Evolutionary conservation across 2,329 filamentous ascomycete genomes (phyloP).

Genomic region (Xylariales sp.): DNA sequence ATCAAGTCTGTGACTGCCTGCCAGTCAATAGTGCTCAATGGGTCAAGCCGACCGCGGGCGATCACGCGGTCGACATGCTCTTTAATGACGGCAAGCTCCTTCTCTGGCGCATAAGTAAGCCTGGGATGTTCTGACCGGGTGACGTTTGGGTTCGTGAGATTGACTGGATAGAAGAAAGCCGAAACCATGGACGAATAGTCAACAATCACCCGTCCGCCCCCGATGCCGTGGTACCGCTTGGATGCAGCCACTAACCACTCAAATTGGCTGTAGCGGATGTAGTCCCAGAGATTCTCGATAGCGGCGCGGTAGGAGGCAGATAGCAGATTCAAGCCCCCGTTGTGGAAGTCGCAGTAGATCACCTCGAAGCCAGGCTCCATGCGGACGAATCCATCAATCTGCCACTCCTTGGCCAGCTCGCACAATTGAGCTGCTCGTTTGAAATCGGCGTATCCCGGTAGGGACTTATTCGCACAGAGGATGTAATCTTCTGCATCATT

Average conservation of each 20-base stretch:
- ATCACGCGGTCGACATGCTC: slow-evolving; percentile 32
- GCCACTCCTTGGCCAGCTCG: slow-evolving; percentile 44
- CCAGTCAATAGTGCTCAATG: slow-evolving; percentile 52
- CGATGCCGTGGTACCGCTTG: slow-evolving; percentile 42
- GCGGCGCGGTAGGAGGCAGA: background rate
- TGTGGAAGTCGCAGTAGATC: slow-evolving; percentile 60
- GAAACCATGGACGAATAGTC: slow-evolving; percentile 49
- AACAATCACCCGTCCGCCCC: slow-evolving; percentile 32
- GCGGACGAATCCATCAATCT: slow-evolving; percentile 33
- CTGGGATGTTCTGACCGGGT: slow-evolving; percentile 27
- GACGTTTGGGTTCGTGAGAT: slow-evolving; percentile 38
- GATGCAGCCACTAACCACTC: slow-evolving; percentile 36
- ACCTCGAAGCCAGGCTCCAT: slow-evolving; percentile 70
- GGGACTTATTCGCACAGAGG: slow-evolving; percentile 38
- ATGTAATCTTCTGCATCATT: slow-evolving; percentile 64
- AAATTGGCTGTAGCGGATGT: slow-evolving; percentile 14
- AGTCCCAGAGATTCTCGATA: background rate
- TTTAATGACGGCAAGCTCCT: slow-evolving; percentile 30
- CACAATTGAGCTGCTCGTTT: slow-evolving; percentile 54
- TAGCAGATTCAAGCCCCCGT: slow-evolving; percentile 30
- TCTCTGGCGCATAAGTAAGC: slow-evolving; percentile 19
- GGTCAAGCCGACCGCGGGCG: slow-evolving; percentile 20
- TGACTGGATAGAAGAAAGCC: slow-evolving; percentile 45
- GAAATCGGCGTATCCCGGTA: slow-evolving; percentile 35
- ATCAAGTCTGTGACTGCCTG: slow-evolving; percentile 64